Evolutionary conservation across 306 rosid genomes (phyloP).

Genomic region (Cotoneaster glaucophyllus): DNA sequence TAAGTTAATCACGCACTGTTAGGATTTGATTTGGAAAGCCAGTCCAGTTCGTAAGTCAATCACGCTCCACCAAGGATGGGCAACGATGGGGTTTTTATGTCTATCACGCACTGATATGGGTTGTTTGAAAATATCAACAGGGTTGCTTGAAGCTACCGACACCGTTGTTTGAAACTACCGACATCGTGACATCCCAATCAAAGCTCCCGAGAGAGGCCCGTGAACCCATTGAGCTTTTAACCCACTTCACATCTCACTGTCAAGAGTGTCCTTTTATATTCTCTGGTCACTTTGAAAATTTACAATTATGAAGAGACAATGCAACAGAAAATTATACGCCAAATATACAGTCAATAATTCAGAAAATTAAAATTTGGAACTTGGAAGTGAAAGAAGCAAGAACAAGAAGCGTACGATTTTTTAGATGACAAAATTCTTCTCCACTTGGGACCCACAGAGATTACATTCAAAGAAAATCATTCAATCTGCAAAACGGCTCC

Average conservation of each 20-base stretch:
- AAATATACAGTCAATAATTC: background rate
- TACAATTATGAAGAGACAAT: background rate
- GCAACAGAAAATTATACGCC: background rate
- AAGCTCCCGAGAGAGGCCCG: background rate
- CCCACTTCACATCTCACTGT: background rate
- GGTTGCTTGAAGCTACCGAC: too few species aligned
- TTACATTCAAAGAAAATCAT: conserved; percentile 5
- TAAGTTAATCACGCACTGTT: background rate
- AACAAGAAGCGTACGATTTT: conserved; percentile 3
- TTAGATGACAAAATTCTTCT: background rate
- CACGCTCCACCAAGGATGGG: accelerated
- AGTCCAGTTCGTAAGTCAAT: background rate
- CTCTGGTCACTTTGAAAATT: background rate
- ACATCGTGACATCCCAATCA: background rate
- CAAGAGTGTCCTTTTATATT: background rate
- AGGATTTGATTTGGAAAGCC: too few species aligned
- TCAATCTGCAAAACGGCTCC: conserved; percentile 51
- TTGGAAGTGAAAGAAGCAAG: conserved; percentile 13
- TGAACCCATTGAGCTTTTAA: background rate
- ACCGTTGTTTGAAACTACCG: background rate
- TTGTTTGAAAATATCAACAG: too few species aligned
- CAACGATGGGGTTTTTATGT: too few species aligned
- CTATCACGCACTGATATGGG: too few species aligned
- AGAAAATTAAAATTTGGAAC: background rate
- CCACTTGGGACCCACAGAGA: background rate